Percentiles rank a stretch among this genome's conserved stretches.
Evolutionary conservation across 2,329 filamentous ascomycete species (phyloP).

Genomic region (Phaeosphaeriaceae sp.): DNA sequence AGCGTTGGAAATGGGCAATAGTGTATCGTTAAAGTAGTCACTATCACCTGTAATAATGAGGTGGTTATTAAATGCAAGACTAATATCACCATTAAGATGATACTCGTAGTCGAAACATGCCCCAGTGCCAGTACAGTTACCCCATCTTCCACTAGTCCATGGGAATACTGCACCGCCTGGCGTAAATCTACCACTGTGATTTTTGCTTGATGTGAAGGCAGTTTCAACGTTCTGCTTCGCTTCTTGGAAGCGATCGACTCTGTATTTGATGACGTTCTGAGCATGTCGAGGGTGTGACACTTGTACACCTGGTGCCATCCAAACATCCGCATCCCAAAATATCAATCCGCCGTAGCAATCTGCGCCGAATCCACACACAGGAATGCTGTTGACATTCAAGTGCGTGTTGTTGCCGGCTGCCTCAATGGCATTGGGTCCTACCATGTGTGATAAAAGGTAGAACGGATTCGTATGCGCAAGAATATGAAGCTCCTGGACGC

Average conservation of each 20-base stretch:
- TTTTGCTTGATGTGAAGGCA: conserved; percentile 64
- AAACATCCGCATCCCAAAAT: conserved; percentile 72
- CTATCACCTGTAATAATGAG: conserved; percentile 66
- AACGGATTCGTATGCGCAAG: conserved; percentile 62
- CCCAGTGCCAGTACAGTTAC: conserved; percentile 69
- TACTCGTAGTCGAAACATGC: conserved; percentile 75
- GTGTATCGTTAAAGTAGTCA: conserved; percentile 59
- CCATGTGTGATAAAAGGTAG: conserved; percentile 63
- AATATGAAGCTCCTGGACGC: conserved; percentile 64
- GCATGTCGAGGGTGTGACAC: conserved; percentile 67
- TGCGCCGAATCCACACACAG: conserved; percentile 71
- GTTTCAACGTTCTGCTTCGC: conserved; percentile 65
- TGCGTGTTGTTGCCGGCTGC: conserved; percentile 56
- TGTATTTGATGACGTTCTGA: conserved; percentile 69
- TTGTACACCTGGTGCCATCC: conserved; percentile 72
- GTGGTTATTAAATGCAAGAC: conserved; percentile 66
- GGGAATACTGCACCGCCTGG: conserved; percentile 67
- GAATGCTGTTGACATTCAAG: conserved; percentile 67
- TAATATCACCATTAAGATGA: conserved; percentile 74
- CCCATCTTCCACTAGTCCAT: conserved; percentile 71
- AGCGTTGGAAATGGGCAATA: conserved; percentile 69
- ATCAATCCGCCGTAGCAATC: conserved; percentile 71
- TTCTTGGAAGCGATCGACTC: conserved; percentile 64
- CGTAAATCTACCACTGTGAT: conserved; percentile 62
- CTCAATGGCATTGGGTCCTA: conserved; percentile 60